A percentile compares a stretch with the other conserved stretches of the same genome.
These are phyloP conservation scores for Pseudogymnoascus sp. DNA, from an alignment of 2,329 filamentous ascomycete species.

Conservation along the genomic window DNA sequence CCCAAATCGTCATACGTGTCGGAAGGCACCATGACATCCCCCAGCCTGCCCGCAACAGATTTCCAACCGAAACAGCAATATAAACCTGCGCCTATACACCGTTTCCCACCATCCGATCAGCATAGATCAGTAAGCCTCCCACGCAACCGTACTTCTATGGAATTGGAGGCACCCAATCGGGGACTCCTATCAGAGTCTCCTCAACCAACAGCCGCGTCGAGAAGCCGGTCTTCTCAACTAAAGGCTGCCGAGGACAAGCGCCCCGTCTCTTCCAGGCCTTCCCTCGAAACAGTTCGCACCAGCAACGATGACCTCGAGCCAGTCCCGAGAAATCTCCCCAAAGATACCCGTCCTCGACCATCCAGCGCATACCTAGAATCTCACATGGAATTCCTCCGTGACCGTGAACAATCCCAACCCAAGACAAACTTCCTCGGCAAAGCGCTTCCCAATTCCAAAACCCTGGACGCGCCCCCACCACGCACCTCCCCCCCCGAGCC, in stretches of 20 bases:
- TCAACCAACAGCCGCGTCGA: constrained; percentile 17
- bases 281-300: constrained; percentile 64
- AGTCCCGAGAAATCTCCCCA: constrained; percentile 44
- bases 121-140: constrained; percentile 46
- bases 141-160: constrained; percentile 19
- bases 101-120: constrained; percentile 30
- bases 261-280: constrained; percentile 53
- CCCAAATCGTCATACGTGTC: constrained; percentile 48
- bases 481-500: constrained; percentile 33
- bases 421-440: constrained; percentile 22
- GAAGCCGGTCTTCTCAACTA: constrained; percentile 29
- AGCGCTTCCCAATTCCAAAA: constrained; percentile 21
- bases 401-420: constrained; percentile 49
- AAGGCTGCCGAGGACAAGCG: constrained; percentile 21
- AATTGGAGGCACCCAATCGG: constrained; percentile 14
- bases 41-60: constrained; percentile 36
- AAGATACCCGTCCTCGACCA: constrained; percentile 56
- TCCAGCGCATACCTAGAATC: constrained; percentile 77
- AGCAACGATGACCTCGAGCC: constrained; percentile 54
- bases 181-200: constrained; percentile 18
- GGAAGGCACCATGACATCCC: constrained; percentile 74
- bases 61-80: constrained; percentile 18
- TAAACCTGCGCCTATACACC: constrained; percentile 21
- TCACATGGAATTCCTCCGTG: constrained; percentile 74
- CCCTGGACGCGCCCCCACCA: constrained; percentile 18